Evolutionary conservation across 2,329 filamentous ascomycete genomes (phyloP), one percentile per base, ranked within the genome.

Genomic region (Beauveria sp.): DNA sequence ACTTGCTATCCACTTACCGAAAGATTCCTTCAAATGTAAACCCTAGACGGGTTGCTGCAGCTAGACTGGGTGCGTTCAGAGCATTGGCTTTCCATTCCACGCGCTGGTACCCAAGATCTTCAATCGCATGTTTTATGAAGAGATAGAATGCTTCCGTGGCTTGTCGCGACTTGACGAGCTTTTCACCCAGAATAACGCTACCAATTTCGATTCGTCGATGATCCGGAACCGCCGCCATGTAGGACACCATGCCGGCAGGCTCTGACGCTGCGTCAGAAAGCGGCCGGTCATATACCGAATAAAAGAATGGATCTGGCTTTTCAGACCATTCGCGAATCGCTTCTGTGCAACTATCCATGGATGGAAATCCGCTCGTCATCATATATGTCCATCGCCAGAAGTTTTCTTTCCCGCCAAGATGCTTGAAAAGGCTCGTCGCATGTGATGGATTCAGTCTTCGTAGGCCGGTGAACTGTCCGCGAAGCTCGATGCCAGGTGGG

Each of bases 11-110:
- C 1, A 62, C 61, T 50, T 63, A 75, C 73, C 84, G 76, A 64
- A 87, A 87, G 0, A 79, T 66, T 0, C 86, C 86, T 69, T 89
- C 86, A 65, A 73, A 83, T 0, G 69, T 70, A 65, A 87, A 88
- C 0, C 86, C 86, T 9, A 86, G 69, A 2, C 86, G 73, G 65
- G 72, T 61, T 0, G 86, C 86, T 0, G 86, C 85, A 4, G 77
- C 72, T 16, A 77, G 72, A 50, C 82, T 86, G 0, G 79, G 74
- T 42, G 66, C 73, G 67, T 88, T 88, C 12, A 84, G 71, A 18
- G 75, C 65, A 67, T 88, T 79, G 58, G 82, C 84, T 66, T 88
- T 88, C 85, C 86, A 88, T 69, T 87, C 85, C 4, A 86, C 78
- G 8, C 86, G 74, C 3, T 79, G 70, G 67, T 83, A 86, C 0